Evolutionary conservation across 768 basidiomycete species (phyloP).

Genomic region (Tulasnella calospora): DNA sequence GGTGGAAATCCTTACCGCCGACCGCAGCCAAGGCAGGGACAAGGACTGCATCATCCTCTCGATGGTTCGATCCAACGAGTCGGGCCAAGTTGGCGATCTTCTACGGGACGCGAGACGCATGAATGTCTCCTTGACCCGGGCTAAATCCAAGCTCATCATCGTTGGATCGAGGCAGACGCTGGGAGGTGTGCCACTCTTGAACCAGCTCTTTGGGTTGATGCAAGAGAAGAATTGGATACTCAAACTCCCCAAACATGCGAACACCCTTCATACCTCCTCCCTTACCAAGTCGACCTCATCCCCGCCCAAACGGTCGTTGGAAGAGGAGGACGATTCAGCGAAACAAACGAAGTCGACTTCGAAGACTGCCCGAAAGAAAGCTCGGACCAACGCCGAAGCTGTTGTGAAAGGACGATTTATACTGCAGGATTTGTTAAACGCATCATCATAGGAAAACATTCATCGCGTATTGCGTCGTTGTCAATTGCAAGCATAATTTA

Average conservation of each 20-base stretch:
- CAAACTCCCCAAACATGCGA: conserved; percentile 36
- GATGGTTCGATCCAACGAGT: conserved; percentile 82
- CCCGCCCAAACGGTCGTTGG: neutral
- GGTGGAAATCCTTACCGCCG: conserved; percentile 85
- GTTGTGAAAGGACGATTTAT: conserved; percentile 26
- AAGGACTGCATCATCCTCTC: conserved; percentile 94
- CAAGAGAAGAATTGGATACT: conserved; percentile 67
- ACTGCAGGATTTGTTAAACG: conserved; percentile 26
- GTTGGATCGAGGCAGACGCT: conserved; percentile 84
- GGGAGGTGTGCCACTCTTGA: conserved; percentile 52
- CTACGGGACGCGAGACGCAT: conserved; percentile 93
- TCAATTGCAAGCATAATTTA: conserved; percentile 8
- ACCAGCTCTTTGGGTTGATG: conserved; percentile 75
- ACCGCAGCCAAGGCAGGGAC: conserved; percentile 90
- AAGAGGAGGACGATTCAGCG: conserved; percentile 17
- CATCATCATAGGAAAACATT: neutral
- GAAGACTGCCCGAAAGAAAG: conserved; percentile 14
- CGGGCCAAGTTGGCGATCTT: conserved; percentile 81
- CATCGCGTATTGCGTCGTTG: neutral
- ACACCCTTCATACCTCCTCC: neutral
- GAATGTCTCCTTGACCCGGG: conserved; percentile 95
- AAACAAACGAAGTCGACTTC: neutral
- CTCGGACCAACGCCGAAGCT: conserved; percentile 2
- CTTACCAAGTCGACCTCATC: neutral
- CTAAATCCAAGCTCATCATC: conserved; percentile 82